A percentile compares a stretch with the other conserved stretches of the same genome.
These are phyloP conservation scores for Beta vulgaris DNA, from an alignment of 148 eudicot genomes.

Conservation along the genomic window DNA sequence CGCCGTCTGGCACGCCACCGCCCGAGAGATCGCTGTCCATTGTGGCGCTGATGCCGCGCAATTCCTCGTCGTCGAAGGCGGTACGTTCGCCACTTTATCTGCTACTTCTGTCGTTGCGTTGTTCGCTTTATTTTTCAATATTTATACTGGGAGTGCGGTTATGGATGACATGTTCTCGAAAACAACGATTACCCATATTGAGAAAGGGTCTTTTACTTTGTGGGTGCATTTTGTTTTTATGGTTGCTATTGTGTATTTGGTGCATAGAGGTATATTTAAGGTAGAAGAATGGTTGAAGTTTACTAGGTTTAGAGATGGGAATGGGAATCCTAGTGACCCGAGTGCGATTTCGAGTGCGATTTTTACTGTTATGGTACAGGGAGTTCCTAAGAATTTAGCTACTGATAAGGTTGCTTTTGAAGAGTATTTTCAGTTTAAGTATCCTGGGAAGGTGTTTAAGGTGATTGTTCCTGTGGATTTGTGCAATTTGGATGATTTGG, in stretches of 20 bases:
- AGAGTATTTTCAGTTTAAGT: constrained; percentile 73
- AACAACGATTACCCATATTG: constrained; percentile 67
- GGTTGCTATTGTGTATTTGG: constrained; percentile 51
- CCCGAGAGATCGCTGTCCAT: constrained; percentile 69
- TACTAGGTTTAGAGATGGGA: constrained; percentile 79
- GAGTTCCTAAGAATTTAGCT: constrained; percentile 71
- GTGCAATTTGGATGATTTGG: constrained; percentile 82
- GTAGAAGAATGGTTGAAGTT: constrained; percentile 57
- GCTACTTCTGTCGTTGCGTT: constrained; percentile 42
- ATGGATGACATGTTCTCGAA: constrained; percentile 76
- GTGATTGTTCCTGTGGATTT: constrained; percentile 91
- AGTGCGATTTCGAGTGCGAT: constrained; percentile 54
- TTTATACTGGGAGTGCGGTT: constrained; percentile 53
- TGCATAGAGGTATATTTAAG: constrained; percentile 55
- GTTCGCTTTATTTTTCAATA: constrained; percentile 45
- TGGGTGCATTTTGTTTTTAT: constrained; percentile 73
- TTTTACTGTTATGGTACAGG: constrained; percentile 79
- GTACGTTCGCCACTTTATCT: constrained; percentile 53
- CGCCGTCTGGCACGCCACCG: constrained; percentile 93
- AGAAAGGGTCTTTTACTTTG: constrained; percentile 52
- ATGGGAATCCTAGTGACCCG: constrained; percentile 66
- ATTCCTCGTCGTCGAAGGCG: constrained; percentile 83
- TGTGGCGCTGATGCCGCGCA: constrained; percentile 98
- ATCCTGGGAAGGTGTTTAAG: constrained; percentile 76
- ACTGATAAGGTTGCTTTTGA: constrained; percentile 55